Conservation (phyloP, 202 grass and related monocot genomes). For the Carex sylvatica region DNA sequence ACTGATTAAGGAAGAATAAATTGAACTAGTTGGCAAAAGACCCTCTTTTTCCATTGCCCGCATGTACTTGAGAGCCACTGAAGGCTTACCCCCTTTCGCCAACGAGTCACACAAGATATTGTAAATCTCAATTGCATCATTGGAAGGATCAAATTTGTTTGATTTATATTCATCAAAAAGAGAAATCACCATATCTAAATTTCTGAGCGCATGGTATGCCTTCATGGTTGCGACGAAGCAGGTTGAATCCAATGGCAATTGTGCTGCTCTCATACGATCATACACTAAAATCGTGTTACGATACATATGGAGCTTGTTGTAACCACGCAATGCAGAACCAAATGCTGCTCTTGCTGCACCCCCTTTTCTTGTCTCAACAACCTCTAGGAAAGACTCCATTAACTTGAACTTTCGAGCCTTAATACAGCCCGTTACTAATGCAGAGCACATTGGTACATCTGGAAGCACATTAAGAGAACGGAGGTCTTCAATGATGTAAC, state of each 20-base stretch:
- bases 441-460: constrained; percentile 55
- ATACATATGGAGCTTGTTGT: constrained; percentile 95
- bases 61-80: constrained; percentile 57
- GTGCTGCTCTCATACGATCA: constrained; percentile 41
- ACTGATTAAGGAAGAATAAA: constrained; percentile 64
- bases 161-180: constrained; percentile 64
- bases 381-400: constrained; percentile 48
- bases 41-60: constrained; percentile 74
- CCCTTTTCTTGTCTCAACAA: constrained; percentile 48
- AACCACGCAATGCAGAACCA: constrained; percentile 62
- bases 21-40: constrained; percentile 36
- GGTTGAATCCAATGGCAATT: constrained; percentile 37
- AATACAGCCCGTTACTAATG: constrained; percentile 56
- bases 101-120: constrained; percentile 60
- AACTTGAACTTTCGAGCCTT: constrained; percentile 68
- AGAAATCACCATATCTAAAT: constrained; percentile 55
- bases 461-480: constrained; percentile 45
- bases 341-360: constrained; percentile 41
- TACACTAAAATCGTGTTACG: constrained; percentile 58
- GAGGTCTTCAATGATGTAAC: constrained; percentile 48
- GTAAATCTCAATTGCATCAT: constrained; percentile 39
- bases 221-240: constrained; percentile 59
- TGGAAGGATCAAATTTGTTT: constrained; percentile 41
- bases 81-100: constrained; percentile 48
- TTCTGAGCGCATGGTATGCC: constrained; percentile 43